Conservation (phyloP, 2,329 filamentous ascomycete genomes). For the Verticillium dahliae region DNA sequence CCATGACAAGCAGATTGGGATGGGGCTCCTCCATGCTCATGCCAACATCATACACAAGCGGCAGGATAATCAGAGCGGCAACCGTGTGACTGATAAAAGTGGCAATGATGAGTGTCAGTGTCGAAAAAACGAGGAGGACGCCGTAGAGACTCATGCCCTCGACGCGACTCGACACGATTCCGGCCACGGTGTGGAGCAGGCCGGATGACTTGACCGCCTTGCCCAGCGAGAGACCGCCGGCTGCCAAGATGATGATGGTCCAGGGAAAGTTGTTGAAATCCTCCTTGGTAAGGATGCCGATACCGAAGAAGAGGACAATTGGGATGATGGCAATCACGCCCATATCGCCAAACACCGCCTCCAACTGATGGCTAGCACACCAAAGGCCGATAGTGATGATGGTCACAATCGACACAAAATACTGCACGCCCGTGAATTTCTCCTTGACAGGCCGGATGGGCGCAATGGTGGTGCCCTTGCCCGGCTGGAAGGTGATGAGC, state of each 20-base stretch:
- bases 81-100: conserved; percentile 98
- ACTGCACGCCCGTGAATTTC: conserved; percentile 80
- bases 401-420: conserved; percentile 84
- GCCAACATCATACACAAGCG: conserved; percentile 82
- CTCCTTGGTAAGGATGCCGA: conserved; percentile 93
- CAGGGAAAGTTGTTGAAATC: conserved; percentile 99
- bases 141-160: conserved; percentile 77
- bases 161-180: conserved; percentile 66
- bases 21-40: conserved; percentile 80
- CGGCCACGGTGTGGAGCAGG: conserved; percentile 80
- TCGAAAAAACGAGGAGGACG: conserved; percentile 78
- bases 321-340: conserved; percentile 96
- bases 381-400: conserved; percentile 80
- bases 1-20: conserved; percentile 94
- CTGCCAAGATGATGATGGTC: conserved; percentile 98
- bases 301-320: conserved; percentile 92
- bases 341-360: conserved; percentile 91
- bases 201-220: conserved; percentile 94
- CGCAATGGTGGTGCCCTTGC: conserved; percentile 79
- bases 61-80: conserved; percentile 88
- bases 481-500: conserved; percentile 77
- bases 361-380: conserved; percentile 87
- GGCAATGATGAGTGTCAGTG: conserved; percentile 81
- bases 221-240: conserved; percentile 84
- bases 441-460: conserved; percentile 88